Percentiles rank a stretch among this genome's conserved stretches.
phyloP scores from a whole-genome alignment of 176 grass and related monocot species.

The Triticum turgidum region DNA sequence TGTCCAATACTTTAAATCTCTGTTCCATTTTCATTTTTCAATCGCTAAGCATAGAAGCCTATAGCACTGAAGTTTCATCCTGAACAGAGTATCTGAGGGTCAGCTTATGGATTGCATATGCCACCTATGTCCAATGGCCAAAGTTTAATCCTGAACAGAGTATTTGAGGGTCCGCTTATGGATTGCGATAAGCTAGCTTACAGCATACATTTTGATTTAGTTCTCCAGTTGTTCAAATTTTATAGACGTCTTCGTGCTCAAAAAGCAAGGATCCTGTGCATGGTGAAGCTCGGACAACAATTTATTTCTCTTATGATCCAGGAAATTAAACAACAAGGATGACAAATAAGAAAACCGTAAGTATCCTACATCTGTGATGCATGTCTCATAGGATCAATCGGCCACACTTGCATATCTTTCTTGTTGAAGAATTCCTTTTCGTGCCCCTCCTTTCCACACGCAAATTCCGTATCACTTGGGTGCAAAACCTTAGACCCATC shows the following conservation, averaged over 20 bases:
- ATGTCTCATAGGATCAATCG: background rate
- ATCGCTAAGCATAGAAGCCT: background rate
- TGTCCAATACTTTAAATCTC: constrained; percentile 68
- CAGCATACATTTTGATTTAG: background rate
- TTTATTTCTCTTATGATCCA: background rate
- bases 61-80: background rate
- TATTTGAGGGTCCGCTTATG: background rate
- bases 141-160: background rate
- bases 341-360: background rate
- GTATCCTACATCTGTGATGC: background rate
- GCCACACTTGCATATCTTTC: background rate
- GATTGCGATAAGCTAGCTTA: background rate
- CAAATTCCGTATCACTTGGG: background rate
- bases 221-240: background rate
- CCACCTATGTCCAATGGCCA: background rate
- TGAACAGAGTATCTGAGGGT: background rate
- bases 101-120: background rate
- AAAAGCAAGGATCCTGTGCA: background rate
- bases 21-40: too few relatives aligned
- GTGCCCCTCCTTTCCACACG: background rate
- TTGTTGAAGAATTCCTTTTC: background rate
- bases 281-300: background rate
- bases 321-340: background rate
- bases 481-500: background rate
- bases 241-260: background rate